Evolutionary conservation across 192 early-diverging fungal genomes (phyloP).

Genomic region (Entophlyctis luteolus): DNA sequence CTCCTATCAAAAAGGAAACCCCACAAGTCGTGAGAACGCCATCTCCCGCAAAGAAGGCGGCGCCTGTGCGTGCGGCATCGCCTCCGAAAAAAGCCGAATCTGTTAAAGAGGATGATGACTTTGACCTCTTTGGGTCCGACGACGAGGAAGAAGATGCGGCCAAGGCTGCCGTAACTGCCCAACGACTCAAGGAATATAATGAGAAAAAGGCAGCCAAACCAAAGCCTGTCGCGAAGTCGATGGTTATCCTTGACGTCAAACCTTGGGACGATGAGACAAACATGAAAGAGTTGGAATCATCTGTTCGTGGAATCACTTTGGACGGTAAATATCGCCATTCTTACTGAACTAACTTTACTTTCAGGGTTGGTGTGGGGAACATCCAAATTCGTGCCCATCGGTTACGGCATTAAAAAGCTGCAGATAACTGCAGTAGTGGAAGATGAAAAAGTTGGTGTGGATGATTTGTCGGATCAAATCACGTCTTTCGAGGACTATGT

Average conservation of each 20-base stretch:
- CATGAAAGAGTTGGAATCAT: constrained; percentile 68
- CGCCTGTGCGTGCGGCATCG: neutral
- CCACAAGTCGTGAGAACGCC: neutral
- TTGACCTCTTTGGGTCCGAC: constrained; percentile 8
- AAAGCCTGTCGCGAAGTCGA: constrained; percentile 84
- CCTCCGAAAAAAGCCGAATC: neutral
- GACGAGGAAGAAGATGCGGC: constrained; percentile 7
- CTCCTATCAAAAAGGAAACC: neutral
- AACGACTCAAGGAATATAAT: constrained; percentile 85
- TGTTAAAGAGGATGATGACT: neutral
- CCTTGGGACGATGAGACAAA: constrained; percentile 95
- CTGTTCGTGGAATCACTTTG: constrained; percentile 72
- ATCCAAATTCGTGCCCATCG: constrained; percentile 73
- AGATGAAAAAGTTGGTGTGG: constrained; percentile 73
- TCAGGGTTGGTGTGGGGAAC: constrained; percentile 85
- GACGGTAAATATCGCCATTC: too few relatives aligned
- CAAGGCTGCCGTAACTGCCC: constrained; percentile 77
- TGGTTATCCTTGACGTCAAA: constrained; percentile 89
- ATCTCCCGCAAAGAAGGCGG: constrained; percentile 1
- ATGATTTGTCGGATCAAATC: constrained; percentile 81
- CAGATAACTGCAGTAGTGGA: constrained; percentile 87
- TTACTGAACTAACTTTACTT: too few relatives aligned
- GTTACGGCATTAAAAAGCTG: constrained; percentile 95
- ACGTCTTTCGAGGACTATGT: constrained; percentile 72
- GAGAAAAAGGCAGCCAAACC: constrained; percentile 85